phyloP scores from a whole-genome alignment of 768 basidiomycete species.

The Termitomyces sp. region DNA sequence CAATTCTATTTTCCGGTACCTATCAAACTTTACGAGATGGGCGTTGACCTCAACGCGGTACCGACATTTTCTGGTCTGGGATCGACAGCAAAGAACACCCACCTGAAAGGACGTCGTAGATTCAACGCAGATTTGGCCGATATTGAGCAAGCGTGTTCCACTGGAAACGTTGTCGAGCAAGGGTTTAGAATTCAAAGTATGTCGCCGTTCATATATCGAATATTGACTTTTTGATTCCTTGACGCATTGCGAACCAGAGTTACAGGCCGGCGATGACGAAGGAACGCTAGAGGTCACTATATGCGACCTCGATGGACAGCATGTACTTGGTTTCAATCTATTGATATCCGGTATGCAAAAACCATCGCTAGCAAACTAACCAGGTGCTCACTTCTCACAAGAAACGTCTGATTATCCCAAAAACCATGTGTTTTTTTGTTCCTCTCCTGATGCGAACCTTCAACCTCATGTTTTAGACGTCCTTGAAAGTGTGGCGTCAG shows the following conservation, averaged over 20 bases:
- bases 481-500: conserved; percentile 43
- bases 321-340: conserved; percentile 38
- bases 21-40: conserved; percentile 9
- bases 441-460: conserved; percentile 45
- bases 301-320: conserved; percentile 31
- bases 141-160: conserved; percentile 35
- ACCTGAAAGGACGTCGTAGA: conserved; percentile 55
- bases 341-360: conserved; percentile 46
- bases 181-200: conserved; percentile 43
- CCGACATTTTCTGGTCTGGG: neutral
- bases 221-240: neutral
- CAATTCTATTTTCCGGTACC: neutral
- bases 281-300: conserved; percentile 57
- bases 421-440: conserved; percentile 56
- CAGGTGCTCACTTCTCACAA: conserved; percentile 1
- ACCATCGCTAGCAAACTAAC: neutral
- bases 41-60: neutral
- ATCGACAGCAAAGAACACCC: conserved; percentile 30
- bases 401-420: conserved; percentile 69
- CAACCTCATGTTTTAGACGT: conserved; percentile 38
- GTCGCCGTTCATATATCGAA: conserved; percentile 14
- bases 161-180: conserved; percentile 32
- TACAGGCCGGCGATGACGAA: conserved; percentile 61
- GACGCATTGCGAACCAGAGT: conserved; percentile 30
- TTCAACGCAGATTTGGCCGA: conserved; percentile 59